Percentiles rank a stretch among this genome's conserved stretches.
Evolutionary conservation across 2,329 filamentous ascomycete genomes (phyloP).

Genomic region (Penicillium sp.): DNA sequence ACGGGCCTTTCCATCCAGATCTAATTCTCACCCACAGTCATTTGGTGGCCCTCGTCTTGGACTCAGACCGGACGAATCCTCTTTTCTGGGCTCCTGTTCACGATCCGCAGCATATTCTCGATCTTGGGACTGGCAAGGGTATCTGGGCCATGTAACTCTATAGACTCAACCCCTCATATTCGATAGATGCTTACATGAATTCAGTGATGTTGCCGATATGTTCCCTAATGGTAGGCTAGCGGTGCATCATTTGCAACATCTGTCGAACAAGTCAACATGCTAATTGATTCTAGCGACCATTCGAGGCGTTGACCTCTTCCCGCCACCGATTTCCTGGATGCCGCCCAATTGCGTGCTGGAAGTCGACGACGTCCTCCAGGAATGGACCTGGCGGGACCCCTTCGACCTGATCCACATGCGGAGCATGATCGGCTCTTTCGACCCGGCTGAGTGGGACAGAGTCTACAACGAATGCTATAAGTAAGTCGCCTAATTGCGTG

Average conservation of each 20-base stretch:
- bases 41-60: slow-evolving; percentile 12
- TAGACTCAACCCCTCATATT: background rate
- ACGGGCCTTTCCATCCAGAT: background rate
- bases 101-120: slow-evolving; percentile 10
- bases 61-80: slow-evolving; percentile 12
- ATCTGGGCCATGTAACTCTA: slow-evolving; percentile 19
- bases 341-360: slow-evolving; percentile 31
- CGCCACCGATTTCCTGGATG: slow-evolving; percentile 21
- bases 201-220: slow-evolving; percentile 23
- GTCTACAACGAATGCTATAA: slow-evolving; percentile 19
- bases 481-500: slow-evolving; percentile 4
- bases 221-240: slow-evolving; percentile 11
- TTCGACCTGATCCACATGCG: slow-evolving; percentile 30
- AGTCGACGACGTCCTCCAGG: slow-evolving; percentile 25
- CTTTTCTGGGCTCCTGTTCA: slow-evolving; percentile 12
- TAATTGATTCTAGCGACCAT: slow-evolving; percentile 9
- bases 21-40: slow-evolving; percentile 3
- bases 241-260: background rate
- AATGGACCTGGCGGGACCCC: slow-evolving; percentile 22
- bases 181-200: background rate
- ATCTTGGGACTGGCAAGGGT: slow-evolving; percentile 16
- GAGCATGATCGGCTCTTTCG: slow-evolving; percentile 16
- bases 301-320: slow-evolving; percentile 27
- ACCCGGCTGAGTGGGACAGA: slow-evolving; percentile 13
- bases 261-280: background rate